Evolutionary conservation across 1,284 basidiomycete species (phyloP), one percentile per base, ranked within the genome.

Genomic region (Peniophora sp.): DNA sequence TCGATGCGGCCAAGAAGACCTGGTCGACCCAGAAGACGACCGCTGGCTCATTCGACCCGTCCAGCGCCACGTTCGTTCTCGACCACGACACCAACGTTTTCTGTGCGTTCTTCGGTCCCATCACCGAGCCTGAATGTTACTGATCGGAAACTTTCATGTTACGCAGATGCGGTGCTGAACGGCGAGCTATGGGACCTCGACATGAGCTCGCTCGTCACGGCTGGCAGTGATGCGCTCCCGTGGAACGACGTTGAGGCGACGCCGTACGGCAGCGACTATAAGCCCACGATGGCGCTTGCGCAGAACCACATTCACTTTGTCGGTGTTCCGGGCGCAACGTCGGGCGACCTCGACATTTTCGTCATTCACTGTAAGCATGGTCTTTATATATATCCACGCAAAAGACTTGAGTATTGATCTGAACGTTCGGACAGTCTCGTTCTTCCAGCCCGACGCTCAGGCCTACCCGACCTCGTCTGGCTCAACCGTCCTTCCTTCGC

Each of bases 71-170:
- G 24, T 73, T 86, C 24, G 81, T 93, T 54, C 77, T 94, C 38
- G 92, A 95, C 68, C 91, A 93, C 59, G 91, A 94, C 67, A 94
- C 91, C 49, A 92, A 92, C 55, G 79, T 85, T 53, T 83, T 93
- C 70, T 92, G 82, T 83, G 56, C 47, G 72, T 59, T 3, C 16
- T 20, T 56, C 66, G 35, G 52, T 54, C 45, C 34, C 56, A 19
- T 52, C 45, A 10, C 22, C 16, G 38, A 41, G 38, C 14, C 20
- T n/a, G 20, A 20, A 22, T 9, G 10, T 16, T 24, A 22, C 2
- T 45, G 10, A 16, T 24, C 22, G 19, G 9, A 9, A 32, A 35
- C 12, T 3, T 34, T 49, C n/a, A n/a, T n/a, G n/a, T n/a, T n/a
- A n/a, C n/a, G 27, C 51, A 84, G 85, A 87, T 62, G 82, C 81